These are phyloP conservation scores for Vitis riparia DNA, from an alignment of 164 flowering plant genomes.

Conservation along the genomic window DNA sequence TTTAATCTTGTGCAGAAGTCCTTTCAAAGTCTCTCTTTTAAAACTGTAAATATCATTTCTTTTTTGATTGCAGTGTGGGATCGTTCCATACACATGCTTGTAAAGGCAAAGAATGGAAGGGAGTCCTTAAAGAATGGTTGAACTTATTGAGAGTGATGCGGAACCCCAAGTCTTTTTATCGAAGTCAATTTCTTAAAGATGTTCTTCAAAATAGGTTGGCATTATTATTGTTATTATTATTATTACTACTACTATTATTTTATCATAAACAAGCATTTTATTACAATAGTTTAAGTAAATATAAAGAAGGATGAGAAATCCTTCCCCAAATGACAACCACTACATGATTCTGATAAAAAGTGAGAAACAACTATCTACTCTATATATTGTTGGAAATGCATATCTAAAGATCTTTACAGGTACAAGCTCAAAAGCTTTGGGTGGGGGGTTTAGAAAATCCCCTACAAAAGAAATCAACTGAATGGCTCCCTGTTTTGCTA, in stretches of 20 bases:
- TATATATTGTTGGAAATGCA: too few relatives aligned
- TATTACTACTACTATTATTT: neutral
- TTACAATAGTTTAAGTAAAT: too few relatives aligned
- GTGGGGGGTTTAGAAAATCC: too few relatives aligned
- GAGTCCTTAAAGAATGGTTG: slow-evolving; percentile 83
- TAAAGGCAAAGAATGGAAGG: slow-evolving; percentile 80
- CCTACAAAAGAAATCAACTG: too few relatives aligned
- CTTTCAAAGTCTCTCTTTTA: neutral
- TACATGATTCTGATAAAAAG: too few relatives aligned
- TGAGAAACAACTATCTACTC: too few relatives aligned
- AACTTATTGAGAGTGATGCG: slow-evolving; percentile 66
- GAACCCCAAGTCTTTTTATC: slow-evolving; percentile 57
- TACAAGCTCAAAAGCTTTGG: too few relatives aligned
- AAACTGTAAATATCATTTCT: neutral
- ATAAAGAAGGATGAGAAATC: too few relatives aligned
- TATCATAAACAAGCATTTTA: too few relatives aligned
- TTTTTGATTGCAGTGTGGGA: slow-evolving; percentile 49
- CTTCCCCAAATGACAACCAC: too few relatives aligned
- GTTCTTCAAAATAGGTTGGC: slow-evolving; percentile 73
- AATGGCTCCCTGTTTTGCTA: too few relatives aligned
- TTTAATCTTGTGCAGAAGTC: neutral
- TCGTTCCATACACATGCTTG: slow-evolving; percentile 39
- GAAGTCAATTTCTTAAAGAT: slow-evolving; percentile 54
- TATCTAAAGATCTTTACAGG: too few relatives aligned
- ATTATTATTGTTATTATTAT: neutral